These are phyloP conservation scores for Metschnikowia gruessii DNA, from an alignment of 805 yeast genomes.

Conservation along the genomic window DNA sequence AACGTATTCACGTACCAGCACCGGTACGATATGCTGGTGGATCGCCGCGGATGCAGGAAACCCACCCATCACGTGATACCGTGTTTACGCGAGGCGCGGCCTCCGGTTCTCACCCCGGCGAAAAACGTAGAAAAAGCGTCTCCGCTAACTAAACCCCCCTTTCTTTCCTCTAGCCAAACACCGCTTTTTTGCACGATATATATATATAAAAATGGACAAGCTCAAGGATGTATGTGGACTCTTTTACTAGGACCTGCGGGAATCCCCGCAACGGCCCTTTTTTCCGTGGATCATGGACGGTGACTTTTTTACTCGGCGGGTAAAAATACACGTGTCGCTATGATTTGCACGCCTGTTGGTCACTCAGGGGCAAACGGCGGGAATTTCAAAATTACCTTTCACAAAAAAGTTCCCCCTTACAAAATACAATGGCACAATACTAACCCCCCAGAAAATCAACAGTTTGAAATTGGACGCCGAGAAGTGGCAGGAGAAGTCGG, in stretches of 20 bases:
- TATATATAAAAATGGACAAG: conserved; percentile 48
- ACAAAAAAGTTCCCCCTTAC: neutral
- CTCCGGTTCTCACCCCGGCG: neutral
- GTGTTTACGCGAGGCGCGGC: conserved; percentile 19
- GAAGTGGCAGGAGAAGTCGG: conserved; percentile 95
- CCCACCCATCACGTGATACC: conserved; percentile 15
- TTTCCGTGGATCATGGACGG: no score
- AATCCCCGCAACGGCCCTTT: no score
- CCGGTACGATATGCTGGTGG: no score
- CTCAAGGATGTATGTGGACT: conserved; percentile 52
- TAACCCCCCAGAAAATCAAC: conserved; percentile 63
- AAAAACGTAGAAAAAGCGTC: conserved; percentile 16
- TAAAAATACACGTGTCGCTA: neutral
- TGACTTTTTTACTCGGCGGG: no score
- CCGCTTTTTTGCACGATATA: conserved; percentile 8
- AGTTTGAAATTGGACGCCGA: conserved; percentile 93
- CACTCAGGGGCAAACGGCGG: no score
- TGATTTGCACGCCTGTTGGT: no score
- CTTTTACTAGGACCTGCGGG: neutral
- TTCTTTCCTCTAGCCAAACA: conserved; percentile 7
- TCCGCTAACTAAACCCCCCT: conserved; percentile 7
- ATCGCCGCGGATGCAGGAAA: no score
- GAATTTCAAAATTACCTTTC: no score
- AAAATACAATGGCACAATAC: no score
- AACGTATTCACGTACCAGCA: no score